phyloP scores from a whole-genome alignment of 352 stramenopile species.

The Peronospora destructor region DNA sequence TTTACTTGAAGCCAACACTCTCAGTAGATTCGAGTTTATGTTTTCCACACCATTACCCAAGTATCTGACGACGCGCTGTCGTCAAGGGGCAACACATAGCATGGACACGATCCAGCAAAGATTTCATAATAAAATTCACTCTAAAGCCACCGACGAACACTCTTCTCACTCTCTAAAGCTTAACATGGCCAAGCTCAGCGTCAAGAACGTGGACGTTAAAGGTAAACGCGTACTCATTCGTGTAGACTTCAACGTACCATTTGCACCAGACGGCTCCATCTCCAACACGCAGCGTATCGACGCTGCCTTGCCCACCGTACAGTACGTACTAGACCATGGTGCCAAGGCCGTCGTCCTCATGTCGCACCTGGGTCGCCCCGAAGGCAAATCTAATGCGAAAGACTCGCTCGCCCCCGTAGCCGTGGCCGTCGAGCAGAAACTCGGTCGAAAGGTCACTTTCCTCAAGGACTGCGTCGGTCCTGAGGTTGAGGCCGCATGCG shows the following conservation, averaged over 20 bases:
- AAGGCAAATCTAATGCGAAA: conserved; percentile 90
- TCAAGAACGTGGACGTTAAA: conserved; percentile 92
- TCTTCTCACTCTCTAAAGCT: not conserved
- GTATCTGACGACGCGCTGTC: too few species aligned
- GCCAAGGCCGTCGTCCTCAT: conserved; percentile 97
- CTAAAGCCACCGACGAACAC: conserved; percentile 4
- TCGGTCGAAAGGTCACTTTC: conserved; percentile 90
- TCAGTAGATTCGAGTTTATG: too few species aligned
- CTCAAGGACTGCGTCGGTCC: conserved; percentile 94
- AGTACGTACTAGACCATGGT: conserved; percentile 96
- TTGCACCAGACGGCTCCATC: conserved; percentile 89
- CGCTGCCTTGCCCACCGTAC: conserved; percentile 91
- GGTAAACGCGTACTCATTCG: conserved; percentile 98
- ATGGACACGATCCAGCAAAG: conserved; percentile 1
- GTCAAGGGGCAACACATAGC: too few species aligned
- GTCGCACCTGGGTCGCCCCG: conserved; percentile 97
- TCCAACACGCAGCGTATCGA: conserved; percentile 99
- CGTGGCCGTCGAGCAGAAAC: conserved; percentile 85
- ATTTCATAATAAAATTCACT: conserved; percentile 32
- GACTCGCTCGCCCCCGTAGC: conserved; percentile 95
- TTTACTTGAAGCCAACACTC: too few species aligned
- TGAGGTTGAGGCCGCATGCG: conserved; percentile 77
- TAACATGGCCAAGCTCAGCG: conserved; percentile 80
- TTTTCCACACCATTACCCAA: too few species aligned
- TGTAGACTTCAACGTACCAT: conserved; percentile 99